These are phyloP conservation scores for Sporobolomyces pararoseus DNA, from an alignment of 768 basidiomycete genomes.

Conservation along the genomic window DNA sequence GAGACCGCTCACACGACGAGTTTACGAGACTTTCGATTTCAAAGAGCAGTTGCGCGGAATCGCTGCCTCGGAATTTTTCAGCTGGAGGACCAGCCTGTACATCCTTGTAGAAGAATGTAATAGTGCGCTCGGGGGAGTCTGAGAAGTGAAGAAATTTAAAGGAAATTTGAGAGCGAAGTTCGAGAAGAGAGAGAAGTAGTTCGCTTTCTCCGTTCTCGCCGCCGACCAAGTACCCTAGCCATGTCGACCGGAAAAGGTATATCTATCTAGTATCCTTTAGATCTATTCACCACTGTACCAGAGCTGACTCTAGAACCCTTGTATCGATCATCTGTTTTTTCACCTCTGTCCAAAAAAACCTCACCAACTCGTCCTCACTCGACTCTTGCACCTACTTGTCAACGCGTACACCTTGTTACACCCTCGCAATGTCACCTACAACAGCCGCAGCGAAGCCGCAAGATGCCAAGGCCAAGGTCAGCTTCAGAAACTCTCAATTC, in stretches of 20 bases:
- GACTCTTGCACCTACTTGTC: background rate
- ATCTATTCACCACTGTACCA: background rate
- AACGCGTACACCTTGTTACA: too few relatives aligned
- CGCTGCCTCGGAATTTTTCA: too few relatives aligned
- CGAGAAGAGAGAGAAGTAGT: slow-evolving; percentile 2
- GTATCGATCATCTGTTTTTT: background rate
- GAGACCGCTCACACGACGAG: too few relatives aligned
- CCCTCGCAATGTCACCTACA: background rate
- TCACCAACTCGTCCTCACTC: background rate
- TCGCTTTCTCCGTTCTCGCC: background rate
- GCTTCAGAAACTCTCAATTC: background rate
- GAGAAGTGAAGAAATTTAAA: too few relatives aligned
- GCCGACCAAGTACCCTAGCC: slow-evolving; percentile 10
- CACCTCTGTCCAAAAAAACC: background rate
- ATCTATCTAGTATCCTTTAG: too few relatives aligned
- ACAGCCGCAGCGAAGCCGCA: slow-evolving; percentile 49
- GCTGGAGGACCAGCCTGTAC: too few relatives aligned
- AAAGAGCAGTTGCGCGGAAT: too few relatives aligned
- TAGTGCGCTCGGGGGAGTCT: too few relatives aligned
- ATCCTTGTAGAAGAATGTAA: too few relatives aligned
- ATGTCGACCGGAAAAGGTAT: slow-evolving; percentile 24
- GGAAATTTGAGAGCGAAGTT: background rate
- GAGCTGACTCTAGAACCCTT: background rate
- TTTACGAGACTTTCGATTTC: too few relatives aligned
- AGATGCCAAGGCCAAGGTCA: slow-evolving; percentile 47